phyloP scores from a whole-genome alignment of 306 rosid genomes.

The Arachis stenosperma region DNA sequence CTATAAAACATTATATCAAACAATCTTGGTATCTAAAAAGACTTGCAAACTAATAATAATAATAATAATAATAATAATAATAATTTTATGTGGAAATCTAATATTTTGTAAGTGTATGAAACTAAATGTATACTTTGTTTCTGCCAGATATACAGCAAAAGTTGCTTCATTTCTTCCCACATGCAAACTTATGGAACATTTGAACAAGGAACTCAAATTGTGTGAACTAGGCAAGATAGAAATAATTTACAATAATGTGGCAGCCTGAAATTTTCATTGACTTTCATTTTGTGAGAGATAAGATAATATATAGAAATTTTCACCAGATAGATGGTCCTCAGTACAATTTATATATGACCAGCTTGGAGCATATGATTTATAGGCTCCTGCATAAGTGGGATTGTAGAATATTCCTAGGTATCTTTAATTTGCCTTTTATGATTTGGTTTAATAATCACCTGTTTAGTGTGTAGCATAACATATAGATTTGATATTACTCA shows the following conservation, averaged over 20 bases:
- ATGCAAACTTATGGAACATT: not conserved
- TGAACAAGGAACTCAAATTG: not conserved
- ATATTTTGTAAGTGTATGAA: not conserved
- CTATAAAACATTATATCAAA: constrained; percentile 7
- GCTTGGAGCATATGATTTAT: not conserved
- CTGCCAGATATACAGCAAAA: not conserved
- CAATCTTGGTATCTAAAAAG: not conserved
- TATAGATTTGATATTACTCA: not conserved
- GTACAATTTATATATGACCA: not conserved
- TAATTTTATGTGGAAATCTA: not conserved
- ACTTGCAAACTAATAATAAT: too few species aligned
- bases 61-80: too few species aligned
- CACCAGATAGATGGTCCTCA: not conserved
- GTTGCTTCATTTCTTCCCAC: not conserved
- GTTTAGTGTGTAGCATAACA: not conserved
- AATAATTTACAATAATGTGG: not conserved
- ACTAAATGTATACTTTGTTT: not conserved
- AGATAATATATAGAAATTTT: not conserved
- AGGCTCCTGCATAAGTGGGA: not conserved
- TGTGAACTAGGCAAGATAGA: not conserved
- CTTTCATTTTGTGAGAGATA: not conserved
- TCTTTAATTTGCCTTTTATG: not conserved
- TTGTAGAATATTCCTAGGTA: not conserved
- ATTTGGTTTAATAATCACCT: not conserved
- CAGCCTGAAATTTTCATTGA: not conserved